Base-by-base conservation (phyloP, 2,329 filamentous ascomycete species). In the Diplocarpon rosae region DNA sequence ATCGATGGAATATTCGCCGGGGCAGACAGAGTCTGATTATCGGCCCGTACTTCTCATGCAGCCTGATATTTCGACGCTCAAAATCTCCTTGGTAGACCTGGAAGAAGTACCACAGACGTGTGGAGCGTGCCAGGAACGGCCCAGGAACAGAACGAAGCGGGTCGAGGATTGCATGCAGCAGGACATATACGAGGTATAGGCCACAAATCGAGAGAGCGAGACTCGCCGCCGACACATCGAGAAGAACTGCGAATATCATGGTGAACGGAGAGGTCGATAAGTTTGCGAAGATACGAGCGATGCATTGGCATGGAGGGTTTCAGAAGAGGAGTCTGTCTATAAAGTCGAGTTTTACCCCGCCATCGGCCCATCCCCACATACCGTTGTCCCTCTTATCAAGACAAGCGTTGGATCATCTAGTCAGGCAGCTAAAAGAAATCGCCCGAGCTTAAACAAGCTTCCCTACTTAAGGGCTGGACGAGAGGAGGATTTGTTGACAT, bases 11-110 rank as follows among this genome's bases (percentile, higher is more conserved):
- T 71, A 73, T 7, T 71, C 64, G 14, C 69, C 63, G 0, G 69
- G 70, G 0, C 66, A 68, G 43, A 72, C 65, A n/a, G n/a, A n/a
- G n/a, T 0, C 70, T 67, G 1, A 73, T 64, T n/a, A 73, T 56
- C 0, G 62, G 36, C 2, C 67, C 68, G 47, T 69, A 65, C 46
- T 61, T 57, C 29, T 58, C 51, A 43, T 71, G 68, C 2, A 71
- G 59, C 0, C 43, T 47, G 50, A 71, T 62, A 45, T 66, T 62
- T 52, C 63, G 56, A 29, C 61, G 45, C 47, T 68, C 56, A 52
- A 69, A 65, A 10, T 60, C 54, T 12, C 66, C 66, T 1, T 56
- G 52, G 10, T 56, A 58, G 4, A 71, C 56, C 3, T 60, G 59
- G 2, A 52, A 48, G 13, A 71, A 60, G 43, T 70, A 70, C 66